phyloP scores from a whole-genome alignment of 768 basidiomycete genomes.

The Tylopilus plumbeoviolaceoides region DNA sequence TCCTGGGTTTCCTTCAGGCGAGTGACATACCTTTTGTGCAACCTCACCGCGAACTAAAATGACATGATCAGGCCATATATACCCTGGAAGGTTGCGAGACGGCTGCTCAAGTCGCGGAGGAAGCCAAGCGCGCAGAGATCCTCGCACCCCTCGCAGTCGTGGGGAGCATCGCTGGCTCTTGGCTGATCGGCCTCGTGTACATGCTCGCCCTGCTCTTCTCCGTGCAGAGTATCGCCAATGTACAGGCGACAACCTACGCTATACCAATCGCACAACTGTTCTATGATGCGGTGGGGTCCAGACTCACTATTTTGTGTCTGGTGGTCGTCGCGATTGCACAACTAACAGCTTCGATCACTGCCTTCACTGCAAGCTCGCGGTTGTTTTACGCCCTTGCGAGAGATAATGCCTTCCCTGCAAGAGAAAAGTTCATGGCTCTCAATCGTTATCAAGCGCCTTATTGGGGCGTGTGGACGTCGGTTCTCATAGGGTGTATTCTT shows the following conservation, averaged over 20 bases:
- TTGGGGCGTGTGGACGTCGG: slow-evolving; percentile 52
- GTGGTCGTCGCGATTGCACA: slow-evolving; percentile 47
- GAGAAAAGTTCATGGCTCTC: slow-evolving; percentile 43
- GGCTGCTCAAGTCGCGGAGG: slow-evolving; percentile 61
- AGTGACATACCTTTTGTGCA: not conserved
- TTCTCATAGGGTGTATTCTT: slow-evolving; percentile 48
- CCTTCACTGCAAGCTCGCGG: slow-evolving; percentile 55
- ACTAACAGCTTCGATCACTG: slow-evolving; percentile 53
- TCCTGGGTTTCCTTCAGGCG: slow-evolving; percentile 47
- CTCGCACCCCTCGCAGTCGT: slow-evolving; percentile 57
- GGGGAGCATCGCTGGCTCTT: slow-evolving; percentile 53
- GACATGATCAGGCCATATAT: slow-evolving; percentile 43
- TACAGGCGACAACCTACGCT: slow-evolving; percentile 49
- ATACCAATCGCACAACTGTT: slow-evolving; percentile 59
- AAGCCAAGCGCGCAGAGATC: slow-evolving; percentile 50
- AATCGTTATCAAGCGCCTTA: slow-evolving; percentile 53
- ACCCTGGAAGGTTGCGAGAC: slow-evolving; percentile 61
- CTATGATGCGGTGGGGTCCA: slow-evolving; percentile 47
- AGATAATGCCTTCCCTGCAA: slow-evolving; percentile 49
- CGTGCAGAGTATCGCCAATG: slow-evolving; percentile 47
- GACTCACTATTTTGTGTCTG: slow-evolving; percentile 48
- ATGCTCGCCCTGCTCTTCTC: slow-evolving; percentile 58
- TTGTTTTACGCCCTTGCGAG: slow-evolving; percentile 55
- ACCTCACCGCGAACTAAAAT: not conserved
- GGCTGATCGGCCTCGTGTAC: slow-evolving; percentile 53